Base-by-base conservation (phyloP, 768 basidiomycete genomes). In the Boletellus sp. region DNA sequence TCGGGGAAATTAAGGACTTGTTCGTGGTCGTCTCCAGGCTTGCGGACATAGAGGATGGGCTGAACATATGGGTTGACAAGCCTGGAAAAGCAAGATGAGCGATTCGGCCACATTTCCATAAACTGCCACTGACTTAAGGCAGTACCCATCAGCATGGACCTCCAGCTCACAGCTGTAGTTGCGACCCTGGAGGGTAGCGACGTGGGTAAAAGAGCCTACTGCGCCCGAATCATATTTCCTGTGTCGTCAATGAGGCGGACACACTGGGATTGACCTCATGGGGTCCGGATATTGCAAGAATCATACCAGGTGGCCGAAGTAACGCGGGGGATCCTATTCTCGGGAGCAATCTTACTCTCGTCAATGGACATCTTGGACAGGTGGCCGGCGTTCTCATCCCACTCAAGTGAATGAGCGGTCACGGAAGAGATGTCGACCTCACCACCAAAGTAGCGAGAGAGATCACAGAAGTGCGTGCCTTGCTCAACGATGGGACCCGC, bases 191-290 rank as follows among this genome's bases (percentile, higher is more conserved):
- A 99, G 83, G 20, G 90, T 88, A 48, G 89, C 88, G 37, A 90
- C 77, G 61, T 99, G 95, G 3, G 82, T 90, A 69, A 99, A 87
- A 51, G 81, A 87, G 20, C 96, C 95, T 28, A 97, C 89, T 32
- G 94, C 95, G 12, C 95, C 95, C 49, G 80, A 91, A 53, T 89
- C 85, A 66, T 98, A 99, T 75, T 99, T 99, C 88, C 87, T 87
- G 60, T 35, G 57, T 63, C 17, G 35, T 53, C 33, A 51, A 52
- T 54, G 50, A 63, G 52, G 48, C 34, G 32, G 45, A 50, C 45
- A 62, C 45, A 42, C 48, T 41, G 44, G 26, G 44, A 48, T 49
- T 40, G 39, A 56, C 43, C 45, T 46, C 47, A 28, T 42, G 57
- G 50, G 48, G 42, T 45, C 48, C 55, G 54, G 54, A 55, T 41